Percentiles rank a stretch among this genome's conserved stretches.
These are phyloP conservation scores for Calycina herbarum DNA, from an alignment of 2,329 filamentous ascomycete genomes.

Conservation along the genomic window DNA sequence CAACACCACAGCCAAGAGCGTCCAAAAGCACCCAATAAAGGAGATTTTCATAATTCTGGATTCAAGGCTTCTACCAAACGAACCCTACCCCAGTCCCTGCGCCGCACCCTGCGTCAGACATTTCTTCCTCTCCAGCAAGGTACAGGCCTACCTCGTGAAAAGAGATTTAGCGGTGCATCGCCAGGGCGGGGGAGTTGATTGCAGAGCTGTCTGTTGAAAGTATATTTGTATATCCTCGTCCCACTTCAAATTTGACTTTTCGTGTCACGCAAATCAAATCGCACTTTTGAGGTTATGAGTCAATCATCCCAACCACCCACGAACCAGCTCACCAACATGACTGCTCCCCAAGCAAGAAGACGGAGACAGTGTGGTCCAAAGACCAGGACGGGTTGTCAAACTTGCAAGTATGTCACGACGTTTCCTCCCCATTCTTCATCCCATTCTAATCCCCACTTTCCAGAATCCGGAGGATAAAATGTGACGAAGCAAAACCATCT, in stretches of 20 bases:
- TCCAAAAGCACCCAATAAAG: neutral
- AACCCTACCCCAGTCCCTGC: neutral
- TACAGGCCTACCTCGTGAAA: neutral
- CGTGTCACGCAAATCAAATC: neutral
- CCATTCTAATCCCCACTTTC: neutral
- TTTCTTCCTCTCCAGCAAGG: neutral
- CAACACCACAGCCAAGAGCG: neutral
- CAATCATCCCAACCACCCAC: neutral
- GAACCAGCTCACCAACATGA: neutral
- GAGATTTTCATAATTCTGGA: neutral
- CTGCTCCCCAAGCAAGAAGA: neutral
- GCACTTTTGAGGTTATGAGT: neutral
- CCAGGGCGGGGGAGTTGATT: neutral
- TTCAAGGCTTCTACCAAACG: neutral
- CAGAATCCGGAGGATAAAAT: conserved; percentile 32
- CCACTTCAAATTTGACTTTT: neutral
- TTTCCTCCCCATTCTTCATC: neutral
- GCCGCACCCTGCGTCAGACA: conserved; percentile 2
- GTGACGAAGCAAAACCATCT: conserved; percentile 31
- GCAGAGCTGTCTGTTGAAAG: neutral
- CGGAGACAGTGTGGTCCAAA: conserved; percentile 26
- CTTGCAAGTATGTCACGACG: conserved; percentile 29
- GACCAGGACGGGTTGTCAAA: conserved; percentile 28
- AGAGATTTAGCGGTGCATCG: neutral
- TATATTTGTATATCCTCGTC: conserved; percentile 1